Conservation (phyloP, 345 rosid genomes). For the Sisymbrium irio region DNA sequence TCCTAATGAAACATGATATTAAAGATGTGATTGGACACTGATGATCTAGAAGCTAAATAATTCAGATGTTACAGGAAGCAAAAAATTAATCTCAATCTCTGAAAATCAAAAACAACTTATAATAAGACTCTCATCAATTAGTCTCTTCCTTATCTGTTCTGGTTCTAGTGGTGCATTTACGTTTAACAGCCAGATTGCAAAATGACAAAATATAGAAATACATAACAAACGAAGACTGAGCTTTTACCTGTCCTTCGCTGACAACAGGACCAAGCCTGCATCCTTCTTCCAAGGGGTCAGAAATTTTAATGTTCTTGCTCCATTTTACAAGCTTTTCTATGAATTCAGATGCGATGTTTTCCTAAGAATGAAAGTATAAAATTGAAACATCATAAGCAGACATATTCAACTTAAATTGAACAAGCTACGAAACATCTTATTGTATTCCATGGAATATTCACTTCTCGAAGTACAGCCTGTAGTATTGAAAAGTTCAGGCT, state of each 20-base stretch:
- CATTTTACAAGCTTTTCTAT: conserved; percentile 66
- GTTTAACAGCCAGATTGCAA: background rate
- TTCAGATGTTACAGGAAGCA: background rate
- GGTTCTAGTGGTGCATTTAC: background rate
- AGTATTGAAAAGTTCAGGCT: background rate
- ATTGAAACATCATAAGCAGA: background rate
- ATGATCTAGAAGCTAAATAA: background rate
- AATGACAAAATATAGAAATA: background rate
- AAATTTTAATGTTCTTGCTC: conserved; percentile 71
- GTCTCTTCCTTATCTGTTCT: background rate
- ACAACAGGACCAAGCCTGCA: conserved; percentile 93
- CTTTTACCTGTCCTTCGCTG: conserved; percentile 71
- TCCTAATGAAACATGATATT: background rate
- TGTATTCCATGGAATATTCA: background rate
- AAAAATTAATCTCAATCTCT: conserved; percentile 4
- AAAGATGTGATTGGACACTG: conserved; percentile 1
- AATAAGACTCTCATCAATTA: background rate
- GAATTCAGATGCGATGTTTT: conserved; percentile 69
- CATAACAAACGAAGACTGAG: background rate
- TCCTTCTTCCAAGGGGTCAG: conserved; percentile 86
- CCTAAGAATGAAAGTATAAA: conserved; percentile 40
- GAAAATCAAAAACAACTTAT: background rate
- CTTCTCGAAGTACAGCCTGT: background rate
- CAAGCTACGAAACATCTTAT: conserved; percentile 3
- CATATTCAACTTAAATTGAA: background rate